phyloP scores from a whole-genome alignment of 768 basidiomycete genomes.

The Macrolepiota albuminosa region DNA sequence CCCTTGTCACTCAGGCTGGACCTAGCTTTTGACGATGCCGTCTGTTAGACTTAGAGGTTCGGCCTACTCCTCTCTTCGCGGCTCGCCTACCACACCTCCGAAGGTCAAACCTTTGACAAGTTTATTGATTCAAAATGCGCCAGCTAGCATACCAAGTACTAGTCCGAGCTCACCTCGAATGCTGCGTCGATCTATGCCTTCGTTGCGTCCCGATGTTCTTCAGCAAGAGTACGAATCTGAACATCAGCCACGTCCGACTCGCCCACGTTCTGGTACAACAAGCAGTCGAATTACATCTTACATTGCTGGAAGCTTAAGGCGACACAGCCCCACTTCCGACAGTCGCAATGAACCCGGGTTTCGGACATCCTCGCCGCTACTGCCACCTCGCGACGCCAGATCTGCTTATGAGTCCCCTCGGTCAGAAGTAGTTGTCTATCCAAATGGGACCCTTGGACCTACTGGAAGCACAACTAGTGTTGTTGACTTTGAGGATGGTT shows the following conservation, averaged over 20 bases:
- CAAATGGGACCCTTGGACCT: constrained; percentile 32
- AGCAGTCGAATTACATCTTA: constrained; percentile 33
- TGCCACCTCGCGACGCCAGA: constrained; percentile 18
- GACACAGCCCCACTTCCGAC: constrained; percentile 3
- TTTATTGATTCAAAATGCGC: constrained; percentile 15
- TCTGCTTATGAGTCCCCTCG: constrained; percentile 35
- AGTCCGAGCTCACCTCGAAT: constrained; percentile 8
- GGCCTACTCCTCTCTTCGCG: constrained; percentile 24
- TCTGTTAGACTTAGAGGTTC: constrained; percentile 42
- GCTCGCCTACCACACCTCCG: constrained; percentile 6
- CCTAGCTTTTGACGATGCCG: constrained; percentile 30
- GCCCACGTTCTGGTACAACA: constrained; percentile 26
- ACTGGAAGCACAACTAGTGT: constrained; percentile 41
- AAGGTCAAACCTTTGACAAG: constrained; percentile 7
- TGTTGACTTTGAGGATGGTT: constrained; percentile 7
- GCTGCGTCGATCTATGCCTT: constrained; percentile 17
- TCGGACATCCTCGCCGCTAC: constrained; percentile 10
- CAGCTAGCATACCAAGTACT: background rate
- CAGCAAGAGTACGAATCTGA: background rate
- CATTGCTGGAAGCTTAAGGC: constrained; percentile 18
- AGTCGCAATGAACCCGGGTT: constrained; percentile 5
- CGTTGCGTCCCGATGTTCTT: constrained; percentile 7
- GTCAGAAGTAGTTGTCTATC: constrained; percentile 34
- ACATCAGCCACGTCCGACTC: constrained; percentile 5
- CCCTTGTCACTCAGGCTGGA: background rate